phyloP scores from a whole-genome alignment of 1,284 basidiomycete species.

The Phlebopus sp. region DNA sequence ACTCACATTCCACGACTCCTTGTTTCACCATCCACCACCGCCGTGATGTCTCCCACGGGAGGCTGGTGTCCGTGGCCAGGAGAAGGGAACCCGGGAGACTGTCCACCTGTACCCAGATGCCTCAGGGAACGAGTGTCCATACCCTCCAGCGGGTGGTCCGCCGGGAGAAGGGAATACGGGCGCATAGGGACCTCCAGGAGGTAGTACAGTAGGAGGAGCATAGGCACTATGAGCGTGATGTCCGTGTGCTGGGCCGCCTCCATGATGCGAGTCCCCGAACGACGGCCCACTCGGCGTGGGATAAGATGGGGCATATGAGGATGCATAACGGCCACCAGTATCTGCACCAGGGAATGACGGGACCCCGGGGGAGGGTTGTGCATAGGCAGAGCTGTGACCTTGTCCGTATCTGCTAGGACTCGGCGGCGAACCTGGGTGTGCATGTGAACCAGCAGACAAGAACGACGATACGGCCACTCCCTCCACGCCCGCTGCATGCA shows the following conservation, averaged over 20 bases:
- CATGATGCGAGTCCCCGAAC: background rate
- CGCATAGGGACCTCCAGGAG: constrained; percentile 1
- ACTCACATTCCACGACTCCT: background rate
- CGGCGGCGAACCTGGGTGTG: no score
- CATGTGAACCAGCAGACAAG: no score
- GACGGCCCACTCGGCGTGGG: no score
- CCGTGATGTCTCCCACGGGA: constrained; percentile 16
- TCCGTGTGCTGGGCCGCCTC: background rate
- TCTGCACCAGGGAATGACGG: background rate
- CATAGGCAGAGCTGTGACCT: no score
- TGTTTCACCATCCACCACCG: constrained; percentile 11
- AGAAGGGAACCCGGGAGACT: constrained; percentile 1
- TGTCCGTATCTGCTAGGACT: no score
- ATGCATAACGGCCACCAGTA: no score
- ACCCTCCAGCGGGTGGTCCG: background rate
- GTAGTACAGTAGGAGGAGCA: background rate
- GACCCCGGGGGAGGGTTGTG: background rate
- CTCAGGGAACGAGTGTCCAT: constrained; percentile 5
- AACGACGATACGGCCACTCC: no score
- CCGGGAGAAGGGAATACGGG: background rate
- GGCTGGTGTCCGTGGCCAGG: constrained; percentile 2
- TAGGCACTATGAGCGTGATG: no score
- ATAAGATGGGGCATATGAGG: no score
- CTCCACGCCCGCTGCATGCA: no score
- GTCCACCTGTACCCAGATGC: background rate